Base-by-base conservation (phyloP, 1,284 basidiomycete species). In the Jaminaea rosea region DNA sequence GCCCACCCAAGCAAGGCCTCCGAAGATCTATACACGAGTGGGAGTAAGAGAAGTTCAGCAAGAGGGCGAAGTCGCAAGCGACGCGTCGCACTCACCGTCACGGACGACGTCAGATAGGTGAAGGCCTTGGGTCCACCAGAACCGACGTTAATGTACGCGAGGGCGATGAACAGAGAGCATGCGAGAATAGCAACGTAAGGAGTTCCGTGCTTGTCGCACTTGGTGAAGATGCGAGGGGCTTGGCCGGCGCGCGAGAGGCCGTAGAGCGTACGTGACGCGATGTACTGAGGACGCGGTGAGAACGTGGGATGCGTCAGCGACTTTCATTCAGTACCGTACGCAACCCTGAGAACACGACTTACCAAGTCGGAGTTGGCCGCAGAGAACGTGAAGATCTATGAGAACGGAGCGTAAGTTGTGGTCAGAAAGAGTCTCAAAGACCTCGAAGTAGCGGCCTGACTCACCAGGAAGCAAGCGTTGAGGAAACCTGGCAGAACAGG, bases 81-180 rank as follows among this genome's bases (percentile, higher is more conserved):
- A n/a, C n/a, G n/a, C n/a, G n/a, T n/a, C n/a, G n/a, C n/a, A n/a
- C n/a, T n/a, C n/a, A n/a, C 61, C 39, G 52, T 56, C n/a, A 55
- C 59, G 21, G 59, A 56, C 5, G 50, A 49, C 2, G 53, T 52
- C 11, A 64, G 46, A 41, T 61, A 59, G 3, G 41, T 44, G 36
- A 56, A 59, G 21, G 53, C 61, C 39, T 73, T 78, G 39, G 84
- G 83, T 5, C 84, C 80, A 46, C 80, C 63, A 1, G 47, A 50
- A 1, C 74, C 76, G 24, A 83, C 79, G 57, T 84, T 84, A 58
- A 86, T 76, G 76, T 82, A 86, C 3, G 82, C 81, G 19, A 84
- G 75, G 9, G 73, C 74, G 62, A 80, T 82, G 73, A 83, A 83
- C 5, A 75, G 50, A 0, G 80, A 80, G 58, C 81, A 84, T n/a